Percentiles rank a stretch among this genome's conserved stretches.
These are phyloP conservation scores for Ophiognomonia clavigignenti-juglandacearum DNA, from an alignment of 2,329 filamentous ascomycete species.

Conservation along the genomic window DNA sequence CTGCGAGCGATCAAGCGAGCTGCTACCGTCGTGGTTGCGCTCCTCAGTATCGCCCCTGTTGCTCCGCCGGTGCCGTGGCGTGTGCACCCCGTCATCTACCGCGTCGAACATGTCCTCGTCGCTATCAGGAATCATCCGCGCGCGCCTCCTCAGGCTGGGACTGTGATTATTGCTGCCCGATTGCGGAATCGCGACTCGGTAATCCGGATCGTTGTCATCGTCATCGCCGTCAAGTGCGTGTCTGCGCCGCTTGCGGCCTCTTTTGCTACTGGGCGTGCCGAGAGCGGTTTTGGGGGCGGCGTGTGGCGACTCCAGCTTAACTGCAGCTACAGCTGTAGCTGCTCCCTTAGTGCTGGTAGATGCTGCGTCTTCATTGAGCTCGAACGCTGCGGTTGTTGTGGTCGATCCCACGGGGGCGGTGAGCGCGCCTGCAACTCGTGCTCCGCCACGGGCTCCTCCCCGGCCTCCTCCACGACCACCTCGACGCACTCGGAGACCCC, in stretches of 20 bases:
- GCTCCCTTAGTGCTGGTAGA: not conserved
- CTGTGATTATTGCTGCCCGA: slow-evolving; percentile 13
- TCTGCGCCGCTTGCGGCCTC: slow-evolving; percentile 11
- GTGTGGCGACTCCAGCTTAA: slow-evolving; percentile 1
- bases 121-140: slow-evolving; percentile 8
- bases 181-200: slow-evolving; percentile 1
- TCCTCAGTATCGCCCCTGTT: not conserved
- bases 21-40: slow-evolving; percentile 11
- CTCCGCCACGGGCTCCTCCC: slow-evolving; percentile 10
- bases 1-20: slow-evolving; percentile 12
- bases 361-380: slow-evolving; percentile 6
- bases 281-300: slow-evolving; percentile 10
- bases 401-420: not conserved
- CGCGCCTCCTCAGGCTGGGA: slow-evolving; percentile 10
- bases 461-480: slow-evolving; percentile 3
- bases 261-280: slow-evolving; percentile 15
- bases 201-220: slow-evolving; percentile 10
- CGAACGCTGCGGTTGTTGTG: slow-evolving; percentile 11
- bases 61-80: not conserved
- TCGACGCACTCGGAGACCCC: not conserved
- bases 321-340: not conserved
- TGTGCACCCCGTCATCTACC: not conserved
- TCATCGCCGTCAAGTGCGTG: slow-evolving; percentile 1
- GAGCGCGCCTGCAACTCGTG: not conserved
- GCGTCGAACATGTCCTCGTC: slow-evolving; percentile 12